phyloP scores from a whole-genome alignment of 208 protist genomes.

The Leishmania mexicana region DNA sequence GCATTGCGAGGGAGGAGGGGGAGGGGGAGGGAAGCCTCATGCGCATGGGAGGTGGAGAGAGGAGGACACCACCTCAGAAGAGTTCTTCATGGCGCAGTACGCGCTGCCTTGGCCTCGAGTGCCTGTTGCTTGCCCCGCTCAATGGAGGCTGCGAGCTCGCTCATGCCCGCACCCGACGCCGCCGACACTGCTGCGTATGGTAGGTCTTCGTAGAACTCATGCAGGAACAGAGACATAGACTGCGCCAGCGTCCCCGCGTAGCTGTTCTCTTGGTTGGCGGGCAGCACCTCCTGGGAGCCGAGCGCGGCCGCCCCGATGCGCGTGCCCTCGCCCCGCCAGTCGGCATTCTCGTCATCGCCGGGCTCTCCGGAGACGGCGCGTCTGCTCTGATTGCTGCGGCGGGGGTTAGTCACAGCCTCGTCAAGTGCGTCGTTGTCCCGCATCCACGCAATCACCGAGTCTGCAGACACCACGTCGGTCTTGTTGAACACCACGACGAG shows the following conservation, averaged over 20 bases:
- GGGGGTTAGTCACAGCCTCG: constrained; percentile 63
- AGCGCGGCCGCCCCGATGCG: constrained; percentile 19
- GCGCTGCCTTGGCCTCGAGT: constrained; percentile 35
- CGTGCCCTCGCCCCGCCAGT: constrained; percentile 22
- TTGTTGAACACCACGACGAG: constrained; percentile 99
- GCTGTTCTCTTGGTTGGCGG: constrained; percentile 21
- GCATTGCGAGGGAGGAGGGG: not conserved
- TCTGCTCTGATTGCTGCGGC: not conserved
- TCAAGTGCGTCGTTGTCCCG: constrained; percentile 90
- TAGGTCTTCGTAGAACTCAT: constrained; percentile 97
- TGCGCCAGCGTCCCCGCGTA: constrained; percentile 93
- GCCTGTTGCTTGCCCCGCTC: constrained; percentile 78
- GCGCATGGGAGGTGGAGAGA: not conserved
- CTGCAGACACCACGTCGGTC: constrained; percentile 91
- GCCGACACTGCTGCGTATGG: constrained; percentile 93
- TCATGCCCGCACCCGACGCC: constrained; percentile 90
- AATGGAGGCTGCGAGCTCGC: constrained; percentile 85
- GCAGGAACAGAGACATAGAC: constrained; percentile 97
- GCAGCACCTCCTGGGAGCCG: constrained; percentile 7
- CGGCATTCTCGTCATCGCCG: constrained; percentile 5
- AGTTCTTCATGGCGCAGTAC: not conserved
- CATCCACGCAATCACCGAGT: constrained; percentile 95
- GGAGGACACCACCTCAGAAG: not conserved
- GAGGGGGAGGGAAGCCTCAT: not conserved
- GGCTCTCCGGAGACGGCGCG: not conserved